Evolutionary conservation across 2,329 filamentous ascomycete genomes (phyloP).

Genomic region (Sporothrix curviconia): DNA sequence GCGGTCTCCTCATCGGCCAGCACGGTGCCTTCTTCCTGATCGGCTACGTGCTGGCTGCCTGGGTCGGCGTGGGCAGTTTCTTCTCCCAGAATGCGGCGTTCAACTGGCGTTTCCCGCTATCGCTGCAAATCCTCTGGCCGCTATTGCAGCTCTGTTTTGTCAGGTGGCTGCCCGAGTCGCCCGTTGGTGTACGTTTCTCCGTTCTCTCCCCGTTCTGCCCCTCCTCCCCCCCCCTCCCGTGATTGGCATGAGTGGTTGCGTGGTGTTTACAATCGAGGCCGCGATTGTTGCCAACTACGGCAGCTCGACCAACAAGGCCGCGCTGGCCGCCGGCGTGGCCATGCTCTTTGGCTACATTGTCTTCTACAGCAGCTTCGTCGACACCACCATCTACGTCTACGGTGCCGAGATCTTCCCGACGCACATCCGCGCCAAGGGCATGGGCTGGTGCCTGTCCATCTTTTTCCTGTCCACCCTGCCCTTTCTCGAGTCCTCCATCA

Average conservation of each 20-base stretch:
- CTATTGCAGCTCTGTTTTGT: constrained; percentile 26
- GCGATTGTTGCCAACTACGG: neutral
- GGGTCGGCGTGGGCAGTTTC: constrained; percentile 33
- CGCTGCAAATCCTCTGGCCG: constrained; percentile 35
- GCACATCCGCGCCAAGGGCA: constrained; percentile 6
- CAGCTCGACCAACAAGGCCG: neutral
- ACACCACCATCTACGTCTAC: constrained; percentile 8
- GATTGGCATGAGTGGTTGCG: constrained; percentile 1
- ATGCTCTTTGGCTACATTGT: constrained; percentile 5
- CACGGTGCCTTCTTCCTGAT: neutral
- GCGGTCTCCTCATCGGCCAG: constrained; percentile 28
- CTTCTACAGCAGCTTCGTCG: constrained; percentile 3
- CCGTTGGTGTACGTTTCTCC: constrained; percentile 13
- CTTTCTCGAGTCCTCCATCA: neutral
- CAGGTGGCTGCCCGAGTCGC: constrained; percentile 1
- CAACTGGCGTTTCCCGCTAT: constrained; percentile 38
- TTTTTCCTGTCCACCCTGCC: constrained; percentile 1
- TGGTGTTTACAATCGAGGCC: neutral
- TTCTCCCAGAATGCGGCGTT: constrained; percentile 27
- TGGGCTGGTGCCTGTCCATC: neutral
- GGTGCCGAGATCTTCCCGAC: constrained; percentile 12
- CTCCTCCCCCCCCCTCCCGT: neutral
- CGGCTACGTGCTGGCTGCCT: constrained; percentile 12
- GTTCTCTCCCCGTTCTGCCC: neutral
- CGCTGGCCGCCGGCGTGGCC: neutral